phyloP scores from a whole-genome alignment of 2,329 filamentous ascomycete genomes.

The Coniochaeta pulveracea region DNA sequence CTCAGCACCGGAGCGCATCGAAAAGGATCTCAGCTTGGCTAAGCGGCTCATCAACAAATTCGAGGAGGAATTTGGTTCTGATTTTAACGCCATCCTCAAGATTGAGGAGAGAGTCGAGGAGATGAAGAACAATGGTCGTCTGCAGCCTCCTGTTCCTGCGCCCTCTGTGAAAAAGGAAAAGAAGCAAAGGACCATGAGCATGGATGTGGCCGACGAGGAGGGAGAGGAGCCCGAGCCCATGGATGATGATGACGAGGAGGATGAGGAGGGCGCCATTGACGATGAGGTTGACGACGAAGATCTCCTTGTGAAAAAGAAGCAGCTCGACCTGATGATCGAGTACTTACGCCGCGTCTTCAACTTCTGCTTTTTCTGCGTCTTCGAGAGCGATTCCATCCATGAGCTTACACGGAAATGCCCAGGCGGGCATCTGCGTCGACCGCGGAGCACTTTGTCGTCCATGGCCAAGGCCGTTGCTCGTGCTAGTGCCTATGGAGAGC shows the following conservation, averaged over 20 bases:
- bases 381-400: conserved; percentile 94
- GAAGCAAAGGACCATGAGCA: conserved; percentile 46
- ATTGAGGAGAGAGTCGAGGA: conserved; percentile 83
- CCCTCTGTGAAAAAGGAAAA: conserved; percentile 48
- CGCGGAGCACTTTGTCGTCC: conserved; percentile 72
- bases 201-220: conserved; percentile 56
- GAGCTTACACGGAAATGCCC: conserved; percentile 93
- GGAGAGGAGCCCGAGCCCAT: conserved; percentile 57
- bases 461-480: conserved; percentile 75
- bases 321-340: conserved; percentile 88
- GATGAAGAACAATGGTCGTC: conserved; percentile 60
- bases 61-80: conserved; percentile 70
- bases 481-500: conserved; percentile 71
- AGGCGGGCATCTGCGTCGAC: conserved; percentile 89
- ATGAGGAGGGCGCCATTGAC: conserved; percentile 66
- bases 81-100: conserved; percentile 65
- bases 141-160: conserved; percentile 53
- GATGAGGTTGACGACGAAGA: conserved; percentile 88
- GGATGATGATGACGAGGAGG: conserved; percentile 62
- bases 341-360: conserved; percentile 95
- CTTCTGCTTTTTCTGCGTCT: conserved; percentile 99
- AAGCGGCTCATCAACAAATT: conserved; percentile 74
- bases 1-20: conserved; percentile 84
- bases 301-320: conserved; percentile 86
- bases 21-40: conserved; percentile 77